Evolutionary conservation across 495 filamentous ascomycete genomes (phyloP), one percentile per base, ranked within the genome.

Genomic region (Letharia columbiana): DNA sequence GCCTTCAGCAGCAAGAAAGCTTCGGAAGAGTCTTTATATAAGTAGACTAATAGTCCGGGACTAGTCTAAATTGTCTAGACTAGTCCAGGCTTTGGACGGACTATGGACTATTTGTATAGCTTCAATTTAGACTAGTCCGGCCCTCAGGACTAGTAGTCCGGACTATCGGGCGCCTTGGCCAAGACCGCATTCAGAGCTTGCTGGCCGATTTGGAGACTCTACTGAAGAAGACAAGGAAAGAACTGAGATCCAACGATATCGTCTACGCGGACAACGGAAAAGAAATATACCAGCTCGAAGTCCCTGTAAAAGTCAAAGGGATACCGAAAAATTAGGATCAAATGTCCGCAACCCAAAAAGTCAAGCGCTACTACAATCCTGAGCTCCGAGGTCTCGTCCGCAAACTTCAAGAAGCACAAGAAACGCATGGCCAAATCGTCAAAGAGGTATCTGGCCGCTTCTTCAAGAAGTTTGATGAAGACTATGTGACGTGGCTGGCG

Each of bases 221-320:
- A 2, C 79, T 97, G 10, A 88, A 87, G 66, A 81, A 84, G 70
- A 84, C 86, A 52, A 86, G 89, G 63, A 81, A 83, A 37, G 83
- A 90, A 31, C 75, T 96, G 12, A 80, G 80, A 0, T 87, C 83
- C 11, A 81, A 74, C 44, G 86, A 90, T 3, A 87, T 98, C 69
- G 86, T 83, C 66, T 99, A 89, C 77, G 86, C 86, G 39, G 90
- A 98, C 73, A 90, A 91, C 44, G 95, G 95, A 37, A 99, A 98
- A 75, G 95, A 99, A 72, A 89, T 97, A 60, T 99, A 96, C 73
- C 91, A 97, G 74, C 83, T 99, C 4, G 95, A 99, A 74, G 89
- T 90, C 0, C 95, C 95, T 0, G 85, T 89, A 69, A 88, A 91
- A 54, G 81, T 92, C 73, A 96, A 92, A 73, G 78, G 78, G 40